These are phyloP conservation scores for Thamnidium elegans DNA, from an alignment of 192 early-diverging fungal genomes.

Conservation along the genomic window DNA sequence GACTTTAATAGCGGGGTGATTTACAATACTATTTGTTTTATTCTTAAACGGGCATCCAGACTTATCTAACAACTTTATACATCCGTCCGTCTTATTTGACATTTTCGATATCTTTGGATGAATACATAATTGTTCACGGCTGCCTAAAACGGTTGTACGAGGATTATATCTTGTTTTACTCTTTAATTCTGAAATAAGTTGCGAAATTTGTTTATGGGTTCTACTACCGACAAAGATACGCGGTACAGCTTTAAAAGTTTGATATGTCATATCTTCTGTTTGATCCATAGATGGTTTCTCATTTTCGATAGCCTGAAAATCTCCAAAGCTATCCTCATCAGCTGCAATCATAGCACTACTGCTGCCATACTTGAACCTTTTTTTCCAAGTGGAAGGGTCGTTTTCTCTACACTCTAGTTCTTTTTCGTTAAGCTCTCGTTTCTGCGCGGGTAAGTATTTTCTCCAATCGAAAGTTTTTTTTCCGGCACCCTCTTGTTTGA, in stretches of 20 bases:
- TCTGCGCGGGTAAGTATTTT: no score
- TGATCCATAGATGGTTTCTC: not conserved
- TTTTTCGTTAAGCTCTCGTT: no score
- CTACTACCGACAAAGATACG: slow-evolving; percentile 38
- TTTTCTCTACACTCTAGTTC: not conserved
- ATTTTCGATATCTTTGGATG: slow-evolving; percentile 30
- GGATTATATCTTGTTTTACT: slow-evolving; percentile 53
- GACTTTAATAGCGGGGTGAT: slow-evolving; percentile 5
- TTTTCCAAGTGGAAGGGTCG: not conserved
- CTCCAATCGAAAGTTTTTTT: no score
- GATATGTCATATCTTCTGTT: not conserved
- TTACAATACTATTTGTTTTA: slow-evolving; percentile 15
- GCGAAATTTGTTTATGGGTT: slow-evolving; percentile 59
- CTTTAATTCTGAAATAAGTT: slow-evolving; percentile 54
- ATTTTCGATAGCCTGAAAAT: not conserved
- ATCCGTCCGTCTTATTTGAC: slow-evolving; percentile 39
- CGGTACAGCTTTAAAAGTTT: not conserved
- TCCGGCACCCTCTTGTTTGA: no score
- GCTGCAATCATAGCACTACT: not conserved
- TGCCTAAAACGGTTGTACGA: slow-evolving; percentile 49
- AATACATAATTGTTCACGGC: slow-evolving; percentile 52
- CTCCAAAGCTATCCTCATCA: not conserved
- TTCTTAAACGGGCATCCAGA: slow-evolving; percentile 24
- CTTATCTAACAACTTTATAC: slow-evolving; percentile 35
- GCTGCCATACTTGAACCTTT: not conserved